phyloP scores from a whole-genome alignment of 2,329 filamentous ascomycete species.

The Pyricularia sp. region DNA sequence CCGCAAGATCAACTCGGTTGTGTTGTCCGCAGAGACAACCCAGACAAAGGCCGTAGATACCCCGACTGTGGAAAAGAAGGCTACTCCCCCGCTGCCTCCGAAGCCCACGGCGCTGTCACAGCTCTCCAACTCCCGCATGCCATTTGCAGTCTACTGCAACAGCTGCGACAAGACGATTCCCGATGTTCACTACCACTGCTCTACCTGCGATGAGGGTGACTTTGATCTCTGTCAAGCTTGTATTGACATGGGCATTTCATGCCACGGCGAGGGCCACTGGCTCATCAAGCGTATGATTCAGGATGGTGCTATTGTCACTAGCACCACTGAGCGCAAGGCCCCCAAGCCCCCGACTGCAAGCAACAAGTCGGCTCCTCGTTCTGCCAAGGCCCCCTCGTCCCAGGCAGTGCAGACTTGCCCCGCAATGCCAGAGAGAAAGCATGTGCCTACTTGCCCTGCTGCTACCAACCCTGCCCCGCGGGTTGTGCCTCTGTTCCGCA shows the following conservation, averaged over 20 bases:
- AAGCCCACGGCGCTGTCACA: neutral
- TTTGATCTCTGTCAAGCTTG: constrained; percentile 84
- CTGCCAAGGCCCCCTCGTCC: neutral
- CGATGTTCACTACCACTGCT: constrained; percentile 85
- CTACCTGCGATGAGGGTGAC: constrained; percentile 82
- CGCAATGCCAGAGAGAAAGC: neutral
- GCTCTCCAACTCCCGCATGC: constrained; percentile 13
- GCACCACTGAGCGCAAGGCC: constrained; percentile 68
- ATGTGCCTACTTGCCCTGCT: neutral
- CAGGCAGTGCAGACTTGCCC: neutral
- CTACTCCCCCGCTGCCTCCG: neutral
- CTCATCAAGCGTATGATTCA: constrained; percentile 80
- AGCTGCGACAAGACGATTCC: constrained; percentile 67
- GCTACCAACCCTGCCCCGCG: neutral
- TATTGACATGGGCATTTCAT: constrained; percentile 61
- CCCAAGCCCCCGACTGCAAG: constrained; percentile 34
- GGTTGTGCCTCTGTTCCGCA: constrained; percentile 12
- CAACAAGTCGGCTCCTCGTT: neutral
- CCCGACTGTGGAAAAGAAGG: neutral
- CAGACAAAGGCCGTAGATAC: neutral
- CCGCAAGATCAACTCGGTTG: neutral
- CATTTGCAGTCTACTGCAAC: constrained; percentile 90
- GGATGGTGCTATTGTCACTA: constrained; percentile 68
- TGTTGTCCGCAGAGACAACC: neutral
- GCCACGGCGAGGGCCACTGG: constrained; percentile 73